Conservation (phyloP, 2,329 filamentous ascomycete species). For the Calonectria hawksworthii region DNA sequence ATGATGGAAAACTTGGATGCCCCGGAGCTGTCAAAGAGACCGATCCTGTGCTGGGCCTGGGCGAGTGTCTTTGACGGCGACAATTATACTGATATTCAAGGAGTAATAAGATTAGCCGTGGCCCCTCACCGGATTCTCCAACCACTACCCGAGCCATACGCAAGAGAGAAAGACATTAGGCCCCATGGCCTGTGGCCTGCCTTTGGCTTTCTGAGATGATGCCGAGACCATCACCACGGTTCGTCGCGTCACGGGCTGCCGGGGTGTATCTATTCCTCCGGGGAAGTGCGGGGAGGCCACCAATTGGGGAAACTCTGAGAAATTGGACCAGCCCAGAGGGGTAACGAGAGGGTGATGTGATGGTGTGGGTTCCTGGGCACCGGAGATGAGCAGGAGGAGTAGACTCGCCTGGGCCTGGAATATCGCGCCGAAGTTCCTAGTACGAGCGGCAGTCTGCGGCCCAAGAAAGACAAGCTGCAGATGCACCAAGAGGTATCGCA, state of each 20-base stretch:
- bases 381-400: constrained; percentile 30
- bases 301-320: constrained; percentile 28
- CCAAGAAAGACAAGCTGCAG: constrained; percentile 13
- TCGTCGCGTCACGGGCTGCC: constrained; percentile 26
- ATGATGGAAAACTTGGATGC: constrained; percentile 36
- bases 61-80: not conserved
- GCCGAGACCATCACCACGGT: constrained; percentile 35
- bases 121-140: constrained; percentile 24
- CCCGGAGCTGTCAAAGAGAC: constrained; percentile 24
- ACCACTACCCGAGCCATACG: constrained; percentile 16
- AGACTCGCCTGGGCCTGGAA: constrained; percentile 28
- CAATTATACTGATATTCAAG: constrained; percentile 18
- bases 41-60: not conserved
- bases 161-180: constrained; percentile 11
- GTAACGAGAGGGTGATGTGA: constrained; percentile 24
- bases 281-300: constrained; percentile 41
- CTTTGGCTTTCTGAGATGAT: constrained; percentile 29
- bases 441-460: constrained; percentile 17
- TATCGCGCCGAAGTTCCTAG: constrained; percentile 44
- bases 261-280: constrained; percentile 33
- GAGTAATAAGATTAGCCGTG: constrained; percentile 38
- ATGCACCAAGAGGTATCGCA: constrained; percentile 16
- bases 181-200: constrained; percentile 19
- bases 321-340: constrained; percentile 31
- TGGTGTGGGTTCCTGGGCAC: constrained; percentile 31